Conservation (phyloP, 805 yeast genomes). For the Candida silvatica region DNA sequence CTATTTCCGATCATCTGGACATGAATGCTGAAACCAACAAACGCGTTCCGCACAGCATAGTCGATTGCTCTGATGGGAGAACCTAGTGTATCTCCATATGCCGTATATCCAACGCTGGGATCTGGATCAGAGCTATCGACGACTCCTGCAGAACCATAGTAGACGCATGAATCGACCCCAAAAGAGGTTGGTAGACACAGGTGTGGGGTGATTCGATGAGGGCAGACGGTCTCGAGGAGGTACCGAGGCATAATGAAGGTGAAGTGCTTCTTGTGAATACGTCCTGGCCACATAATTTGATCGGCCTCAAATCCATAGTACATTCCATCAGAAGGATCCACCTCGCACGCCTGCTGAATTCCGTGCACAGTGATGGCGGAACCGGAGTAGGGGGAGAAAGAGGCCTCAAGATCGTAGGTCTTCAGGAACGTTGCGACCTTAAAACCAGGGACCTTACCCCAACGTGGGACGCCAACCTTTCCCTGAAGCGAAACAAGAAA, state of each 20-base stretch:
- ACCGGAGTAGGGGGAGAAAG: conserved; percentile 29
- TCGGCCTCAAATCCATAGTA: conserved; percentile 34
- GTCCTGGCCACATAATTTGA: conserved; percentile 36
- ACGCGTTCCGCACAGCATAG: too few relatives aligned
- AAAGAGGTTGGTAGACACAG: conserved; percentile 31
- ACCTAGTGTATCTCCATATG: conserved; percentile 26
- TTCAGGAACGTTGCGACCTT: neutral
- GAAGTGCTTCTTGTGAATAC: conserved; percentile 45
- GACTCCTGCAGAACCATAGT: conserved; percentile 13
- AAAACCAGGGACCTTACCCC: neutral
- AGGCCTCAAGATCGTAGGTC: conserved; percentile 44
- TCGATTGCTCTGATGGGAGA: too few relatives aligned
- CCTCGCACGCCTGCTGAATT: too few relatives aligned
- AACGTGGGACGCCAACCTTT: conserved; percentile 18
- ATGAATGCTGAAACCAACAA: too few relatives aligned
- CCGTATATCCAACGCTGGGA: conserved; percentile 46
- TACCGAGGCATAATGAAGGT: conserved; percentile 46
- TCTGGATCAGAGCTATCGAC: too few relatives aligned
- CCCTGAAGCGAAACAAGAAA: conserved; percentile 54
- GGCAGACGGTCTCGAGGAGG: conserved; percentile 44
- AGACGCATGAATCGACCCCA: conserved; percentile 26
- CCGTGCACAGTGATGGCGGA: neutral
- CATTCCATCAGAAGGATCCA: conserved; percentile 20
- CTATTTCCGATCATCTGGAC: too few relatives aligned
- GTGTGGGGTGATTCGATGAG: conserved; percentile 29